These are phyloP conservation scores for Mycena vulgaris DNA, from an alignment of 768 basidiomycete species.

Conservation along the genomic window DNA sequence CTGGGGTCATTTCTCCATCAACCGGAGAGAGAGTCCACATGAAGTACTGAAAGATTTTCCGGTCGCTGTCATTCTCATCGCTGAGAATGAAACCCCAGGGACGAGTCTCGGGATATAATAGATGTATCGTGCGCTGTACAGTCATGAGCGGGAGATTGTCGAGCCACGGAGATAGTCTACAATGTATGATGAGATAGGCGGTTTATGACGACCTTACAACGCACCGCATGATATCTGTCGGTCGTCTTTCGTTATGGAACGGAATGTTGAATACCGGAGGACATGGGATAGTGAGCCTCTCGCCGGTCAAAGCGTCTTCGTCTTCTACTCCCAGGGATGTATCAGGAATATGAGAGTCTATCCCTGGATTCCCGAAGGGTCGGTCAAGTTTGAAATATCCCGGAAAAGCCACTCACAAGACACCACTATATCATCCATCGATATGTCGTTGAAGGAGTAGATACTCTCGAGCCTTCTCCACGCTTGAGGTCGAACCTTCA, in stretches of 20 bases:
- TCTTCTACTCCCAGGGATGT: slow-evolving; percentile 53
- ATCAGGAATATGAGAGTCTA: slow-evolving; percentile 54
- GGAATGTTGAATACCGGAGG: slow-evolving; percentile 55
- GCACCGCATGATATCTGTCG: slow-evolving; percentile 62
- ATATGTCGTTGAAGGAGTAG: slow-evolving; percentile 47
- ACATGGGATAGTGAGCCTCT: slow-evolving; percentile 62
- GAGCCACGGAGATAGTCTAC: slow-evolving; percentile 66
- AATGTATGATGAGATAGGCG: not conserved
- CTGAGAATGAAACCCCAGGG: slow-evolving; percentile 59
- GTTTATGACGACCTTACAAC: slow-evolving; percentile 17
- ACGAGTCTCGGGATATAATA: slow-evolving; percentile 58
- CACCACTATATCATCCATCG: slow-evolving; percentile 51
- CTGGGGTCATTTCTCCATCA: slow-evolving; percentile 40
- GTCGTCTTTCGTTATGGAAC: slow-evolving; percentile 51
- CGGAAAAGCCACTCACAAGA: slow-evolving; percentile 53
- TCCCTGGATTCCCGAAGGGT: slow-evolving; percentile 51
- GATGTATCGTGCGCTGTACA: slow-evolving; percentile 62
- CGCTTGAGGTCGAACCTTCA: slow-evolving; percentile 61
- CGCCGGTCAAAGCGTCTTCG: slow-evolving; percentile 55
- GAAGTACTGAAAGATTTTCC: slow-evolving; percentile 61
- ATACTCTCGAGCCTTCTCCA: slow-evolving; percentile 70
- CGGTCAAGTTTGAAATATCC: slow-evolving; percentile 23
- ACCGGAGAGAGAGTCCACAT: slow-evolving; percentile 54
- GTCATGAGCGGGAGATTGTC: slow-evolving; percentile 67
- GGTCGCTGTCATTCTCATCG: slow-evolving; percentile 52